Percentiles rank a stretch among this genome's conserved stretches.
phyloP scores from a whole-genome alignment of 2,329 filamentous ascomycete species.

The Myriosclerotinia duriaeana region DNA sequence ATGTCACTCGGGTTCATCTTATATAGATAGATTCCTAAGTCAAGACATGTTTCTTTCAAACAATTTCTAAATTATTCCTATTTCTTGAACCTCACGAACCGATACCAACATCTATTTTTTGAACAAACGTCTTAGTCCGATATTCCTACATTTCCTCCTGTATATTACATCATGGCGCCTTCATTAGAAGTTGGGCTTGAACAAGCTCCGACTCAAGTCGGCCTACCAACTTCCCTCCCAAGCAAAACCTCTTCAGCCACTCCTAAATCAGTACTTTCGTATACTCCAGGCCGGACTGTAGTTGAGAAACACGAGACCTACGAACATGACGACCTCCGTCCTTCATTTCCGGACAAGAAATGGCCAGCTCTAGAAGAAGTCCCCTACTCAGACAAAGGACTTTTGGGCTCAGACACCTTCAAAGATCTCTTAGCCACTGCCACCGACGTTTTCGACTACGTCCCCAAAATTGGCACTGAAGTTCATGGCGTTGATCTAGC shows the following conservation, averaged over 20 bases:
- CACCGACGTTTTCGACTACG: conserved; percentile 56
- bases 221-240: conserved; percentile 7
- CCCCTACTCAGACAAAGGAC: conserved; percentile 54
- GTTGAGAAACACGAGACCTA: conserved; percentile 50
- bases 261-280: conserved; percentile 24
- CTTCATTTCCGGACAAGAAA: conserved; percentile 52
- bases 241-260: conserved; percentile 16
- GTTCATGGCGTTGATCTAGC: conserved; percentile 47
- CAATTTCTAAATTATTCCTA: neutral
- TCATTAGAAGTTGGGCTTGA: conserved; percentile 28
- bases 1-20: conserved; percentile 15
- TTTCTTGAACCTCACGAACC: neutral
- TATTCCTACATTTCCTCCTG: neutral
- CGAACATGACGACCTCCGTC: conserved; percentile 52
- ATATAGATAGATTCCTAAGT: conserved; percentile 7
- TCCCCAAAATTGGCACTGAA: conserved; percentile 44
- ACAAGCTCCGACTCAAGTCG: conserved; percentile 14
- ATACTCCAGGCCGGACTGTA: conserved; percentile 47
- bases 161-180: conserved; percentile 28
- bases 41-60: neutral
- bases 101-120: neutral
- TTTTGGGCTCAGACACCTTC: conserved; percentile 54
- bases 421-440: conserved; percentile 52
- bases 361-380: conserved; percentile 52
- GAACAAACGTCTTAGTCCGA: neutral